phyloP scores from a whole-genome alignment of 1,284 basidiomycete genomes.

The Violaceomyces palustris region DNA sequence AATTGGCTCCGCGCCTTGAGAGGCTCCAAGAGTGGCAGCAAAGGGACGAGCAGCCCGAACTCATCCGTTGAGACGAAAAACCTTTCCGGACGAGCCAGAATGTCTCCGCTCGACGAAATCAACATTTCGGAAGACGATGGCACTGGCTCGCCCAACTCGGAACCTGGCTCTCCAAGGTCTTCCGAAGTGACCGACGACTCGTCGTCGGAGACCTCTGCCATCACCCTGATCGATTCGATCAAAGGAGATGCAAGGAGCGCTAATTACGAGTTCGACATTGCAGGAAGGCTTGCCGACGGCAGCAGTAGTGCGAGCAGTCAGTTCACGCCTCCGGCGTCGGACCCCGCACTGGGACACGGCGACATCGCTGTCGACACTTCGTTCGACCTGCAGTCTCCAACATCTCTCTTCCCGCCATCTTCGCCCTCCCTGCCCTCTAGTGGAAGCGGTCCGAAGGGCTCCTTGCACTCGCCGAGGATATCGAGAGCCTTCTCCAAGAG shows the following conservation, averaged over 20 bases:
- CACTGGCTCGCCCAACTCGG: constrained; percentile 16
- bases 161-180: too few species aligned
- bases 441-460: background rate
- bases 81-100: constrained; percentile 6
- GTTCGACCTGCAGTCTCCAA: constrained; percentile 40
- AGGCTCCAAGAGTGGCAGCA: constrained; percentile 11
- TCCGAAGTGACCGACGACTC: too few species aligned
- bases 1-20: constrained; percentile 44
- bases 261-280: too few species aligned
- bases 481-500: constrained; percentile 39
- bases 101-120: constrained; percentile 13
- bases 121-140: constrained; percentile 29
- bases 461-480: constrained; percentile 19
- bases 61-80: too few species aligned
- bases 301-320: too few species aligned
- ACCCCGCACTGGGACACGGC: too few species aligned
- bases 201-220: too few species aligned
- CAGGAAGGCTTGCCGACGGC: too few species aligned
- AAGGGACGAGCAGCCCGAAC: constrained; percentile 1
- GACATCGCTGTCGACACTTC: constrained; percentile 34
- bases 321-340: too few species aligned
- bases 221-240: too few species aligned
- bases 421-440: background rate
- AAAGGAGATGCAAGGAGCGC: too few species aligned
- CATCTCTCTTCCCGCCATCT: background rate